Percentiles rank a stretch among this genome's conserved stretches.
Conservation (phyloP, 176 grass and related monocot species). For the Zea mays region DNA sequence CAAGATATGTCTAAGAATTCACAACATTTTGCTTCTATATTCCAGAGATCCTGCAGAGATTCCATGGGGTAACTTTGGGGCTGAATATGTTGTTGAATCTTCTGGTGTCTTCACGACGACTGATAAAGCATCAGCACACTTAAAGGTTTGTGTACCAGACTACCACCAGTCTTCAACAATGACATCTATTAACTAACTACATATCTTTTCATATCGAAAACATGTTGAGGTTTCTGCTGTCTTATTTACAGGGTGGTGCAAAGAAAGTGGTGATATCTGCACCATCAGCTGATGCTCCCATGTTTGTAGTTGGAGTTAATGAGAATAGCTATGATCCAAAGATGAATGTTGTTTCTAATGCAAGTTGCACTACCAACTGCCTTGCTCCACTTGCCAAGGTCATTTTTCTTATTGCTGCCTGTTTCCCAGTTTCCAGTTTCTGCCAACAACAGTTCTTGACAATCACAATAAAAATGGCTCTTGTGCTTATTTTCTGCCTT, state of each 20-base stretch:
- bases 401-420: neutral
- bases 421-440: constrained; percentile 15
- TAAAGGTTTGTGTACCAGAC: constrained; percentile 63
- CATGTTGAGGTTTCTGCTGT: constrained; percentile 31
- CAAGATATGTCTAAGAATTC: neutral
- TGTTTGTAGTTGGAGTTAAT: constrained; percentile 99
- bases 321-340: constrained; percentile 74
- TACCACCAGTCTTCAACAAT: neutral
- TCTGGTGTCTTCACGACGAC: constrained; percentile 90
- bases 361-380: constrained; percentile 96
- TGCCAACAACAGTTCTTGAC: constrained; percentile 10
- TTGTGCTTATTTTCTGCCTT: constrained; percentile 7
- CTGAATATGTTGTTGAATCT: constrained; percentile 91
- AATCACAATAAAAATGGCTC: constrained; percentile 23
- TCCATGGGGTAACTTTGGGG: constrained; percentile 85
- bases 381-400: constrained; percentile 99
- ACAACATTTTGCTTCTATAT: constrained; percentile 22
- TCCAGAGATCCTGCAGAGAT: constrained; percentile 87
- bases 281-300: constrained; percentile 92
- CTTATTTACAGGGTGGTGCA: constrained; percentile 69
- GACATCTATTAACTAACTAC: neutral
- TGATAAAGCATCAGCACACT: constrained; percentile 79
- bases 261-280: constrained; percentile 99
- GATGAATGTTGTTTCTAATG: constrained; percentile 98
- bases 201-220: constrained; percentile 12